These are phyloP conservation scores for Eutypa lata DNA, from an alignment of 2,329 filamentous ascomycete species.

Conservation along the genomic window DNA sequence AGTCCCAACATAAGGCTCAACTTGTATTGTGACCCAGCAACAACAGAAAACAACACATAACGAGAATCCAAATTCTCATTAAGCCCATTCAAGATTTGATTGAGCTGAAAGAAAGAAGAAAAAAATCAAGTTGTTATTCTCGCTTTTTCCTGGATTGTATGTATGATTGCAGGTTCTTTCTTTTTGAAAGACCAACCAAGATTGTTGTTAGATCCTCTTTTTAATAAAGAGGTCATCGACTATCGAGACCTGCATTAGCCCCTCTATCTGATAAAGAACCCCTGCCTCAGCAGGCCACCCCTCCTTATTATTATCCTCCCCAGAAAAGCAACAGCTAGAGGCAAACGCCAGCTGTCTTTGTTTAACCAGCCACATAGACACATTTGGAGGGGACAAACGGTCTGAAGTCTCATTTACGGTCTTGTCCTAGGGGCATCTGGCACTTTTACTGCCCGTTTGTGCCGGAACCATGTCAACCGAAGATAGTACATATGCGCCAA, in stretches of 20 bases:
- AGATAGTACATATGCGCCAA: slow-evolving; percentile 52
- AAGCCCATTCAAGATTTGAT: not conserved
- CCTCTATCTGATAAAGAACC: slow-evolving; percentile 3
- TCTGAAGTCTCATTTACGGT: slow-evolving; percentile 7
- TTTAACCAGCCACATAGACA: slow-evolving; percentile 15
- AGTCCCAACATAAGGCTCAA: not conserved
- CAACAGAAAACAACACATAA: not conserved
- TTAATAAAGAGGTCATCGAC: not conserved
- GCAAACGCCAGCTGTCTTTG: not conserved
- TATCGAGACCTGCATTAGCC: slow-evolving; percentile 7
- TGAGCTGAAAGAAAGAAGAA: not conserved
- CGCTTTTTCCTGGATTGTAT: not conserved
- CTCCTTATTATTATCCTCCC: not conserved
- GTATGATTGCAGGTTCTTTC: not conserved
- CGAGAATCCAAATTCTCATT: not conserved
- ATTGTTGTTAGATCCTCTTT: not conserved
- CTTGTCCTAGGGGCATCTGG: slow-evolving; percentile 6
- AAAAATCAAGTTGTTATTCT: not conserved
- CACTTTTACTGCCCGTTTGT: slow-evolving; percentile 8
- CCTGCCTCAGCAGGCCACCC: not conserved
- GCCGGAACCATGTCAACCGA: slow-evolving; percentile 42
- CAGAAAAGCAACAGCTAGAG: not conserved
- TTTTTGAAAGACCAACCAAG: not conserved
- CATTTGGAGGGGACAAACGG: not conserved
- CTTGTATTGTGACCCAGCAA: not conserved